Percentiles rank a stretch among this genome's conserved stretches.
Conservation (phyloP, 768 basidiomycete genomes). For the Dendrothele bispora region DNA sequence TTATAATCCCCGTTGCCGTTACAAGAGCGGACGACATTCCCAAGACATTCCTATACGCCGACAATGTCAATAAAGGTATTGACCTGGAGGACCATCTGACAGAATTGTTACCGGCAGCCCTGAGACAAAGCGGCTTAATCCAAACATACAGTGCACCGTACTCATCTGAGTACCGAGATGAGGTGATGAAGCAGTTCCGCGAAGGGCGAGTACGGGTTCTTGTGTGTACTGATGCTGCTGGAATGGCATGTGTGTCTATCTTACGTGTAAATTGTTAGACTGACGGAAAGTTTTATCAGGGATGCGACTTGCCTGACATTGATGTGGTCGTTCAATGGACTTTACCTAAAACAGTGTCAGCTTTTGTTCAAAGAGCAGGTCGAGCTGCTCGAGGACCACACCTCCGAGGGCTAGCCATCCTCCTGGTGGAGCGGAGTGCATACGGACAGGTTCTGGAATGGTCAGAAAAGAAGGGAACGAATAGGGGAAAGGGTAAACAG, state of each 20-base stretch:
- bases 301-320: slow-evolving; percentile 33
- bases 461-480: background rate
- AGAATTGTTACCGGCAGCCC: slow-evolving; percentile 5
- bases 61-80: slow-evolving; percentile 22
- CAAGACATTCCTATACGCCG: slow-evolving; percentile 29
- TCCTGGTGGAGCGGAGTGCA: slow-evolving; percentile 23
- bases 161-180: slow-evolving; percentile 15
- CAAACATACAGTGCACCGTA: slow-evolving; percentile 27
- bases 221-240: too few species aligned
- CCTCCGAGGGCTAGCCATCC: slow-evolving; percentile 20
- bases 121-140: slow-evolving; percentile 17
- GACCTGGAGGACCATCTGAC: slow-evolving; percentile 26
- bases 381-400: slow-evolving; percentile 24
- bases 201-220: slow-evolving; percentile 23
- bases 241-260: too few species aligned
- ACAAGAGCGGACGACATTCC: slow-evolving; percentile 16
- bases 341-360: slow-evolving; percentile 22
- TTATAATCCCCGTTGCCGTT: slow-evolving; percentile 21
- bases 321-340: slow-evolving; percentile 40
- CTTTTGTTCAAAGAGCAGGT: slow-evolving; percentile 32
- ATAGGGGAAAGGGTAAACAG: too few species aligned
- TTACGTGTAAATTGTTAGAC: too few species aligned
- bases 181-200: slow-evolving; percentile 26
- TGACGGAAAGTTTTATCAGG: too few species aligned
- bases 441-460: too few species aligned